Base-by-base conservation (phyloP, 2,329 filamentous ascomycete species). In the Lecanoromycetidae sp. region DNA sequence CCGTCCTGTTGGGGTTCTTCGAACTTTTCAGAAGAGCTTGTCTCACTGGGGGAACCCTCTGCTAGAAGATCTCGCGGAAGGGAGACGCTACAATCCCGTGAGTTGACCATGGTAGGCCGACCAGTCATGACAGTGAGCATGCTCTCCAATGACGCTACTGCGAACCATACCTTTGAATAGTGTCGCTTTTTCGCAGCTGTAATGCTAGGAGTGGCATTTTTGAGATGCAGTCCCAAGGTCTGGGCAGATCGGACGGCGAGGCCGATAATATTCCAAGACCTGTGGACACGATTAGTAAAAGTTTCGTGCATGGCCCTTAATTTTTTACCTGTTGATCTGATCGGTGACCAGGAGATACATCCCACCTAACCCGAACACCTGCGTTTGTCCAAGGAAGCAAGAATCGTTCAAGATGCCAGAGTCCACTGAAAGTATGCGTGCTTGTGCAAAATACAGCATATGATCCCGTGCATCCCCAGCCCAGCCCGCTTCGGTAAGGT, bases 101-200 rank as follows among this genome's bases (percentile, higher is more conserved):
- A 63, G 20, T 61, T 55, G 15, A 70, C 64, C 45, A 63, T 67
- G 25, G 64, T 64, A 22, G 66, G 58, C 34, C 67, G 61, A 32
- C 67, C 67, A n/a, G 67, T 69, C 64, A 70, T 67, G 47, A 66
- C 60, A 13, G 65, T 64, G 29, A 70, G 59, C 27, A 65, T 59
- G 44, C 68, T 66, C 52, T 70, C 67, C 34, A 69, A 62, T 2
- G 59, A 60, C 44, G 68, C 67, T 2, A 69, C 55, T 44, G 65
- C 66, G 64, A 66, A 69, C 67, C 67, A 70, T 3, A 69, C 63
- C 40, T 63, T 60, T 47, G 68, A 68, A n/a, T 66, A 65, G 39
- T 63, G 60, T 54, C 68, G 66, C 50, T 68, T 69, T 22, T 65
- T 62, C n/a, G 61, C 54, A 48, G 61, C 58, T 0, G 63, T 56